Conservation (phyloP, 2,329 filamentous ascomycete species). For the Aspergillus ibericus region DNA sequence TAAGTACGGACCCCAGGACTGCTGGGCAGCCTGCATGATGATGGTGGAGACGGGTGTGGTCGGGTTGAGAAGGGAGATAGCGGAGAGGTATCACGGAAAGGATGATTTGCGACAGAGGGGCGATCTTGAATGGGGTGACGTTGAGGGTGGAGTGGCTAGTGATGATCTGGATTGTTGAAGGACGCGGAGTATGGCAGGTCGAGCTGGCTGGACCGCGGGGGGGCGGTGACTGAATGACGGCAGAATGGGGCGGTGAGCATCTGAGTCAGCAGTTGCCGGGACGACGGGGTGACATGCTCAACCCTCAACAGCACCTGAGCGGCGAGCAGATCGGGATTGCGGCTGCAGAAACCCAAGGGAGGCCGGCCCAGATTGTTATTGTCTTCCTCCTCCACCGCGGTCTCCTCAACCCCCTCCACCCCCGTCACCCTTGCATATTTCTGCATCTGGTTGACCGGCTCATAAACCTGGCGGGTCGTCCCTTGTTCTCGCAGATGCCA, state of each 20-base stretch:
- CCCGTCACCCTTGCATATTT: conserved; percentile 21
- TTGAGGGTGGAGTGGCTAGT: too few species aligned
- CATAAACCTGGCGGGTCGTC: conserved; percentile 23
- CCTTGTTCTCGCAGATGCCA: conserved; percentile 21
- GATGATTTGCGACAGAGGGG: neutral
- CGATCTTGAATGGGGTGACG: neutral
- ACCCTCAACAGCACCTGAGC: conserved; percentile 20
- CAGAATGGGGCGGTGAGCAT: conserved; percentile 29
- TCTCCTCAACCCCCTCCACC: neutral
- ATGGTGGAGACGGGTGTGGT: neutral
- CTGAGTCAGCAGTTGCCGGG: conserved; percentile 40
- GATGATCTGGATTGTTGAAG: neutral
- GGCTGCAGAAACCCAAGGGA: conserved; percentile 11
- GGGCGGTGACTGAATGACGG: conserved; percentile 30
- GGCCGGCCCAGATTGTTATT: conserved; percentile 15
- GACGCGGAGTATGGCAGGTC: too few species aligned
- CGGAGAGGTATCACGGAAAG: neutral
- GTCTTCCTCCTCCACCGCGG: conserved; percentile 5
- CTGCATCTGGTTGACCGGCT: conserved; percentile 12
- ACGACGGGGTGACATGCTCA: conserved; percentile 34
- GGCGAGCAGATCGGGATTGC: conserved; percentile 12
- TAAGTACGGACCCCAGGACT: conserved; percentile 57
- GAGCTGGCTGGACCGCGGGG: neutral
- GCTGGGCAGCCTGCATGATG: conserved; percentile 58
- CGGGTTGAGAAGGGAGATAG: neutral